phyloP scores from a whole-genome alignment of 2,329 filamentous ascomycete genomes.

The Juglanconis oblonga region DNA sequence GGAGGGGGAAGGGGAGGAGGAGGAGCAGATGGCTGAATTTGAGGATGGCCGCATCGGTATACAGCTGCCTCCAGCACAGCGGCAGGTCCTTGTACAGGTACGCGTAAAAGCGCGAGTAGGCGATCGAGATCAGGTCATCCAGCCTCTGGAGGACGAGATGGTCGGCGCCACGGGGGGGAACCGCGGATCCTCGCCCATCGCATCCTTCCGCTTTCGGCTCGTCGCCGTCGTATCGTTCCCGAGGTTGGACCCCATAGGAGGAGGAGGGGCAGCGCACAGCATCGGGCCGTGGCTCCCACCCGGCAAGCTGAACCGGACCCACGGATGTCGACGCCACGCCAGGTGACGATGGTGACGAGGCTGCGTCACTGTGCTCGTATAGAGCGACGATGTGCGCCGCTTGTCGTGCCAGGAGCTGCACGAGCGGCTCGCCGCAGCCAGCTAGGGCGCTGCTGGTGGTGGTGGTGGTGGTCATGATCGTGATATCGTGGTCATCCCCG shows the following conservation, averaged over 20 bases:
- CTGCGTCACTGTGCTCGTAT: constrained; percentile 1
- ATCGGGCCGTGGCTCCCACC: not conserved
- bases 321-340: not conserved
- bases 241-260: not conserved
- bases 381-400: constrained; percentile 16
- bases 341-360: not conserved
- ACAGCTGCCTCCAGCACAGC: constrained; percentile 65
- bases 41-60: constrained; percentile 67
- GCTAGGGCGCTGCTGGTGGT: constrained; percentile 1
- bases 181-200: not conserved
- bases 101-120: constrained; percentile 66
- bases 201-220: not conserved
- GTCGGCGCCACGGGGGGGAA: not conserved
- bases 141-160: constrained; percentile 38
- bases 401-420: constrained; percentile 22
- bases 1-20: constrained; percentile 49
- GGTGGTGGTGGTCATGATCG: not conserved
- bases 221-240: not conserved
- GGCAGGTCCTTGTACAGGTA: constrained; percentile 67
- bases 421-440: constrained; percentile 22
- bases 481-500: not conserved
- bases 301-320: not conserved
- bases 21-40: constrained; percentile 44
- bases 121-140: constrained; percentile 56
- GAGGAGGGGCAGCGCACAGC: not conserved